phyloP scores from a whole-genome alignment of 164 flowering plant species.

The Vitis rotundifolia region DNA sequence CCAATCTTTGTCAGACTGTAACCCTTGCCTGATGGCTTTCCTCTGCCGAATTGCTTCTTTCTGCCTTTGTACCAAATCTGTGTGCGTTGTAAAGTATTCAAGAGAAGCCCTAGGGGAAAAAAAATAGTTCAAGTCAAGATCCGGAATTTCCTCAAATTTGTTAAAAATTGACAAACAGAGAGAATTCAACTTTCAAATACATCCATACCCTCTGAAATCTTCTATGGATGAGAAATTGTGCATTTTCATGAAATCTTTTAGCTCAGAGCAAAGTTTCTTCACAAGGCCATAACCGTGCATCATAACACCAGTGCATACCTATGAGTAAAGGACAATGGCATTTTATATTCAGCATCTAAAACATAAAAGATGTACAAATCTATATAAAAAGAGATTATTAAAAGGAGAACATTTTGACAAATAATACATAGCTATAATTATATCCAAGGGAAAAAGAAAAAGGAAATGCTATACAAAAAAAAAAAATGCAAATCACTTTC shows the following conservation, averaged over 20 bases:
- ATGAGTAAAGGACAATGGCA: constrained; percentile 3
- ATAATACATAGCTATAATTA: no score
- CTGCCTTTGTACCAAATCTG: constrained; percentile 76
- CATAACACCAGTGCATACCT: constrained; percentile 99
- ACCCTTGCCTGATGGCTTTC: constrained; percentile 76
- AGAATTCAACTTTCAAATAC: neutral
- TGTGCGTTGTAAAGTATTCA: constrained; percentile 87
- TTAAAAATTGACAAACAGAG: neutral
- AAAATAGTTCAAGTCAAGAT: neutral
- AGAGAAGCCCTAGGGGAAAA: constrained; percentile 61
- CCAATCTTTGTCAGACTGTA: constrained; percentile 95
- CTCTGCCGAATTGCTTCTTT: constrained; percentile 79
- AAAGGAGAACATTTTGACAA: no score
- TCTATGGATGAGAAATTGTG: constrained; percentile 88
- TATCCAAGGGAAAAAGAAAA: no score
- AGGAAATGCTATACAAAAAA: no score
- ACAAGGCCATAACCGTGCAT: constrained; percentile 97
- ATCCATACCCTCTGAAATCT: constrained; percentile 87
- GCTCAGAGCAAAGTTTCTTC: constrained; percentile 76
- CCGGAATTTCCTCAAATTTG: neutral
- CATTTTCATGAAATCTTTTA: constrained; percentile 87
- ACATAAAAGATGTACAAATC: neutral
- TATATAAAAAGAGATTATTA: neutral
- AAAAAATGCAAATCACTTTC: neutral
- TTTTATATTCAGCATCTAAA: neutral